Evolutionary conservation across 305 asterid genomes (phyloP).

Genomic region (Fraxinus platypoda): DNA sequence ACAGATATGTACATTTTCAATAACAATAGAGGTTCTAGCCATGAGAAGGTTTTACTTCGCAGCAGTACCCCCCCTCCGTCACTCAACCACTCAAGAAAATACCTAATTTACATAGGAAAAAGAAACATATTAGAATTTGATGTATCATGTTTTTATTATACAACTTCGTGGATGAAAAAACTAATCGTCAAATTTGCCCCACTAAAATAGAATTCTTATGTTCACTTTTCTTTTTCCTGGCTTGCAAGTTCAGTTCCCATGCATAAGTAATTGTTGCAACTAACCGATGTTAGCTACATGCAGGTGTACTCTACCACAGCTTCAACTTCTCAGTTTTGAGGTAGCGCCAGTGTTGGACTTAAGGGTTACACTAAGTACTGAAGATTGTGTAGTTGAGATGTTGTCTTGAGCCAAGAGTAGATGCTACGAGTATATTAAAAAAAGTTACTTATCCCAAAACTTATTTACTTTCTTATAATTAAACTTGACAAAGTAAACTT

Average conservation of each 20-base stretch:
- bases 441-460: background rate
- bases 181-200: background rate
- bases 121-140: background rate
- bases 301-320: constrained; percentile 76
- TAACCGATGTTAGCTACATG: constrained; percentile 28
- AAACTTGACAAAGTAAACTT: background rate
- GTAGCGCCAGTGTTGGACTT: constrained; percentile 79
- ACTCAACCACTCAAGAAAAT: background rate
- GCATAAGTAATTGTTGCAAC: constrained; percentile 6
- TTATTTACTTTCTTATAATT: background rate
- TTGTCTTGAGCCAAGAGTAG: constrained; percentile 39
- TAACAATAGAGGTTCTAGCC: background rate
- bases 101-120: background rate
- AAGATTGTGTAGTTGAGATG: constrained; percentile 70
- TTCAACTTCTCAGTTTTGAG: constrained; percentile 68
- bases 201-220: background rate
- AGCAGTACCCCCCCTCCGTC: background rate
- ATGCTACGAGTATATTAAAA: background rate
- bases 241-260: background rate
- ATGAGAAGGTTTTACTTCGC: background rate
- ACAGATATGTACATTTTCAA: background rate
- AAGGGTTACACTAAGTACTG: constrained; percentile 55
- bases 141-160: background rate
- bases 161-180: background rate
- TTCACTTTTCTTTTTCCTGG: background rate